These are phyloP conservation scores for Gigaspora rosea DNA, from an alignment of 192 early-diverging fungal genomes.

Conservation along the genomic window DNA sequence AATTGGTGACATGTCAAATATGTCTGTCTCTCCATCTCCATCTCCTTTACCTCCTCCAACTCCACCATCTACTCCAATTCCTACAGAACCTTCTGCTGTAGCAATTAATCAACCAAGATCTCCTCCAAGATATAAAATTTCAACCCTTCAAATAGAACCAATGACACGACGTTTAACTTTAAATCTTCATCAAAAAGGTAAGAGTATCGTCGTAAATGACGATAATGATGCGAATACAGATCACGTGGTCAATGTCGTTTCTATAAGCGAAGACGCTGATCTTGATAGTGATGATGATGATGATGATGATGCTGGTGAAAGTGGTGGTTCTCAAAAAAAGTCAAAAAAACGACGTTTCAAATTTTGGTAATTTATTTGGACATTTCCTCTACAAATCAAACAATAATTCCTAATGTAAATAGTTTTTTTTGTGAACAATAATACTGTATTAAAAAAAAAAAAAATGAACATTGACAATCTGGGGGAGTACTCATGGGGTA, in stretches of 20 bases:
- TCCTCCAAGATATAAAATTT: slow-evolving; percentile 17
- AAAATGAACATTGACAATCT: no score
- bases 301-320: neutral
- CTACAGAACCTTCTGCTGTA: neutral
- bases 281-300: neutral
- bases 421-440: no score
- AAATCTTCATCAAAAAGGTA: slow-evolving; percentile 25
- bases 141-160: slow-evolving; percentile 30
- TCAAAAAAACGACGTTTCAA: neutral
- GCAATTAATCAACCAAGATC: neutral
- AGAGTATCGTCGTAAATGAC: slow-evolving; percentile 20
- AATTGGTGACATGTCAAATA: neutral
- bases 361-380: no score
- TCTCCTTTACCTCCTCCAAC: neutral
- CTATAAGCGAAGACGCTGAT: neutral
- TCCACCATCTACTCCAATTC: neutral
- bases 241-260: slow-evolving; percentile 25
- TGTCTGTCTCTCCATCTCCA: neutral
- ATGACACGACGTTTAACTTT: slow-evolving; percentile 27
- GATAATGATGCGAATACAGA: neutral
- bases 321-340: neutral
- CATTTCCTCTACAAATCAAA: no score
- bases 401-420: no score
- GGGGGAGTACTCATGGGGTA: no score
- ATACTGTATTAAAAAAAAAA: no score